Evolutionary conservation across 208 protist genomes (phyloP), one percentile per base, ranked within the genome.

Genomic region (Acanthamoeba lenticulata): DNA sequence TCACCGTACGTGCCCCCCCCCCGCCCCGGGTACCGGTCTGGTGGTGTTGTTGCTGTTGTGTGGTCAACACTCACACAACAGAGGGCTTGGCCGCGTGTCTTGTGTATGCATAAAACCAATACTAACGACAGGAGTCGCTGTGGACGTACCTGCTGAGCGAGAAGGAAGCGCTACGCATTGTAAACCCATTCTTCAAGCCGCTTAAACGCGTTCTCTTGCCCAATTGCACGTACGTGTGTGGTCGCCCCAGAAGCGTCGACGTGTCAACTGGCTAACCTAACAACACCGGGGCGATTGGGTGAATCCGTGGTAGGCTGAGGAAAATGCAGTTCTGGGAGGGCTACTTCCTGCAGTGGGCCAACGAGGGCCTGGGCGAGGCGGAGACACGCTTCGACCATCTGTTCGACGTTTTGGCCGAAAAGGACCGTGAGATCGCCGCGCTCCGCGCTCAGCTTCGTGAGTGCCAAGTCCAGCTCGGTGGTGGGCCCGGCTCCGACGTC

Each of bases 301-400:
- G 49, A 24, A 24, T 57, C 49, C 1, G 21, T 79, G 36, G 6
- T 9, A 86, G 77, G 9, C n/a, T 91, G 55, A 5, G 85, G 24
- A 91, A 72, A 34, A 62, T 91, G 85, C 85, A 72, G 52, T 72
- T 91, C 55, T 91, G 85, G 85, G 55, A 91, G 55, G 47, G 55
- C n/a, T 91, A 91, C 57, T 91, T 72, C 55, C 40, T 91, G 34
- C 47, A 72, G 40, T 62, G 85, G 85, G 52, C 42, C 2, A 29
- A 91, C 19, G 85, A 72, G 36, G 57, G 85, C 3, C 2, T 72
- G 2, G 52, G 47, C 52, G 55, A 72, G 34, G 44, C 57, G 13
- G 57, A 91, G 52, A 21, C n/a, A 47, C 62, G 15, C 34, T 40
- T 91, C 3, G 85, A 91, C 21, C 47, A 62, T 9, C 27, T 47